phyloP scores from a whole-genome alignment of 202 grass and related monocot genomes.

The Carex arenaria region DNA sequence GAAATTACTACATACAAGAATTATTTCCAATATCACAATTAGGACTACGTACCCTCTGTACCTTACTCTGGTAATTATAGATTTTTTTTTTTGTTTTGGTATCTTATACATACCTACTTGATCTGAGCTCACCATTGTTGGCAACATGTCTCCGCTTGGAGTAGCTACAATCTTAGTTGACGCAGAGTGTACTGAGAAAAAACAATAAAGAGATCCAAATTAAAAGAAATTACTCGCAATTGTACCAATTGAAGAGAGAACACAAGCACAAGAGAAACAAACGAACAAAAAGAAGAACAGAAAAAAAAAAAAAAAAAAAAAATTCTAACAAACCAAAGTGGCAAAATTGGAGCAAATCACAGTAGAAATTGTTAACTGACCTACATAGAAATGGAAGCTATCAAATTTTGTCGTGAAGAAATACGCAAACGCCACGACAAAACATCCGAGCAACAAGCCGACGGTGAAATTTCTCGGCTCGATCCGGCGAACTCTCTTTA shows the following conservation, averaged over 20 bases:
- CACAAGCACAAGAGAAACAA: background rate
- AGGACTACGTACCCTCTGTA: background rate
- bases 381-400: conserved; percentile 39
- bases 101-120: conserved; percentile 22
- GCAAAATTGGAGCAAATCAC: background rate
- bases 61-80: background rate
- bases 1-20: background rate
- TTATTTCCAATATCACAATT: background rate
- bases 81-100: background rate
- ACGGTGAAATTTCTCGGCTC: conserved; percentile 56
- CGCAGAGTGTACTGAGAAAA: background rate
- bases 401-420: conserved; percentile 62
- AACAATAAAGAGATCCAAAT: background rate
- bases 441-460: conserved; percentile 49
- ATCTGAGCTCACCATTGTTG: background rate
- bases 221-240: background rate
- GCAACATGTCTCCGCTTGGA: background rate
- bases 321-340: background rate
- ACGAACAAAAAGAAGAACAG: background rate
- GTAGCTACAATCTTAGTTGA: conserved; percentile 9
- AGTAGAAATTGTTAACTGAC: conserved; percentile 18
- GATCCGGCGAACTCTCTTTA: conserved; percentile 48
- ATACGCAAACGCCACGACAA: conserved; percentile 55
- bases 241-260: background rate
- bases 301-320: background rate